Conservation (phyloP, 202 grass and related monocot genomes). For the Setaria viridis region DNA sequence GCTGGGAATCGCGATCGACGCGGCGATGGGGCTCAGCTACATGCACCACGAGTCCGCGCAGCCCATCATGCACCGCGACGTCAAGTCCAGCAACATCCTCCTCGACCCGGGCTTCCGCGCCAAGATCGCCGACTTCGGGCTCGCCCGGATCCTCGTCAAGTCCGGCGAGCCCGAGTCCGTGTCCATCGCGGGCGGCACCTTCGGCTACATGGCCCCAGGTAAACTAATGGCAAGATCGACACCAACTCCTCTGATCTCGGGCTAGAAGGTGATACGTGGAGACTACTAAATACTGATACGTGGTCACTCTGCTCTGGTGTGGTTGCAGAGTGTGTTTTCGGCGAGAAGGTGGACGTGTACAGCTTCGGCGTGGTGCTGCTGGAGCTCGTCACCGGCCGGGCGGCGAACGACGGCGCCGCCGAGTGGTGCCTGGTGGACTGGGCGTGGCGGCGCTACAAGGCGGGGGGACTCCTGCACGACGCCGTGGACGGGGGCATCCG, state of each 20-base stretch:
- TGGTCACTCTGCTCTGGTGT: background rate
- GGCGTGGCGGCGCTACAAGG: constrained; percentile 35
- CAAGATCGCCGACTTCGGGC: constrained; percentile 73
- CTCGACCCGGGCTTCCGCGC: constrained; percentile 66
- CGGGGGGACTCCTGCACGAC: background rate
- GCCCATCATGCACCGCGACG: constrained; percentile 73
- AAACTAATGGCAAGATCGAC: background rate
- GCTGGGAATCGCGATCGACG: constrained; percentile 57
- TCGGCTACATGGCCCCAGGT: constrained; percentile 88
- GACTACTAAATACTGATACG: background rate
- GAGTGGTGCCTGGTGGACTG: constrained; percentile 48
- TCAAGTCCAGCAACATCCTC: constrained; percentile 96
- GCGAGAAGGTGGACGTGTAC: constrained; percentile 72
- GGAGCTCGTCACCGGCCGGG: constrained; percentile 49
- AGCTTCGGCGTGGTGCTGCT: constrained; percentile 81
- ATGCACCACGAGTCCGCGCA: constrained; percentile 69
- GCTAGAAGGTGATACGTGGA: no score
- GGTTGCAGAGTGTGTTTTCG: constrained; percentile 30
- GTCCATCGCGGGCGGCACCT: constrained; percentile 58
- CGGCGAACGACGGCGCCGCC: constrained; percentile 15
- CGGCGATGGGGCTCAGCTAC: constrained; percentile 62
- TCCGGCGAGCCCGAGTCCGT: constrained; percentile 50
- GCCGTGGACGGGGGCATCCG: constrained; percentile 19
- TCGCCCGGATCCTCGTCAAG: constrained; percentile 55
- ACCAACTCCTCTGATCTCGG: no score